Conservation (phyloP, 2,329 filamentous ascomycete species). For the Trichoderma atrobrunneum region DNA sequence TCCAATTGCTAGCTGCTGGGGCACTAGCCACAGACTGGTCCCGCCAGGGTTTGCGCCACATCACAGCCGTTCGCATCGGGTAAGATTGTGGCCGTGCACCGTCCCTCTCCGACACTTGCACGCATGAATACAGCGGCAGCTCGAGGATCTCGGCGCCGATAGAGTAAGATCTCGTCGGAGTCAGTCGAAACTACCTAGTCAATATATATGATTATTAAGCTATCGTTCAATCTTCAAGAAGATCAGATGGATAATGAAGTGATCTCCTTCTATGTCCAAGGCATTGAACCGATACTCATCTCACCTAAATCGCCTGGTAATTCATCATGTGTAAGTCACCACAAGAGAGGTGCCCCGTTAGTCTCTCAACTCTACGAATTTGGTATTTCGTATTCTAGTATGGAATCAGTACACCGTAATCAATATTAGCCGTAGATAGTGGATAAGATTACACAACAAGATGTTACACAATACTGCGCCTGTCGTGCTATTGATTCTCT, state of each 20-base stretch:
- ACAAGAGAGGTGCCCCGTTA: background rate
- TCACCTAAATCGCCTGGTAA: background rate
- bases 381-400: background rate
- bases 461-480: background rate
- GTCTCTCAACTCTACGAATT: background rate
- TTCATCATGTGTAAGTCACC: background rate
- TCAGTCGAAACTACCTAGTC: background rate
- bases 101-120: background rate
- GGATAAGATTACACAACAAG: background rate
- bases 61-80: background rate
- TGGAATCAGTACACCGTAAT: background rate
- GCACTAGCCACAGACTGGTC: conserved; percentile 14
- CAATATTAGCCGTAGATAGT: background rate
- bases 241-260: background rate
- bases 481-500: background rate
- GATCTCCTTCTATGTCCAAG: background rate
- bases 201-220: background rate
- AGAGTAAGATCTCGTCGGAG: background rate
- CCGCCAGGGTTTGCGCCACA: conserved; percentile 9
- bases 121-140: background rate
- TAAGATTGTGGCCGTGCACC: conserved; percentile 2
- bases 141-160: background rate
- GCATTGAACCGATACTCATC: background rate
- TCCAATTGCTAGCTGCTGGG: conserved; percentile 23
- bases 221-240: background rate